Evolutionary conservation across 2,329 filamentous ascomycete genomes (phyloP), one percentile per base, ranked within the genome.

Genomic region (Ceratocystis colombiana): DNA sequence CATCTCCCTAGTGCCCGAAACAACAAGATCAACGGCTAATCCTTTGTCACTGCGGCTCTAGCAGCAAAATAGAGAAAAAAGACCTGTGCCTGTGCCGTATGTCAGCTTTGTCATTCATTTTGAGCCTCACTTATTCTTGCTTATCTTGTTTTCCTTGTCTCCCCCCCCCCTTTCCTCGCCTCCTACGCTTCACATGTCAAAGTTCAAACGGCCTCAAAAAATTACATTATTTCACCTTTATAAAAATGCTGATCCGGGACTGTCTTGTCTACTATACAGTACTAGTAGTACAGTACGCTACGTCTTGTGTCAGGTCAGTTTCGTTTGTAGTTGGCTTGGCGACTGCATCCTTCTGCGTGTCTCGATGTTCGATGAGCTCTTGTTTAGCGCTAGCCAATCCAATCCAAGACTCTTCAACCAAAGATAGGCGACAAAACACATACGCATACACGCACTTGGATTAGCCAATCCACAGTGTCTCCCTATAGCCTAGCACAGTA

Each of bases 291-390:
- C 53, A 59, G 53, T 59, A 30, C 15, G 48, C 15, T 17, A 17
- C 5, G 37, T 30, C 17, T 30, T 33, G 53, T 59, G 33, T 59
- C 53, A 59, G 53, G 53, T 7, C 7, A 33, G 53, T 59, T 59
- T 59, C 53, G 53, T 59, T 59, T 59, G 53, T 30, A 20, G 53
- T 59, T 59, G 53, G 53, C 53, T 59, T 59, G 53, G 53, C 53
- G 53, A 59, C 53, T 59, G 28, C 53, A 59, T 59, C 53, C 25
- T 57, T 59, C 28, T 59, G 28, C n/a, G 28, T 59, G 25, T 6
- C 10, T 33, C 6, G 4, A 17, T 30, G 4, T 17, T 59, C 12
- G 17, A 33, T 33, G 28, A 17, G 20, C 20, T 17, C 8, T 17
- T 59, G 5, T 7, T 59, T 59, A 59, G 15, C 53, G 1, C 53